Evolutionary conservation across 352 stramenopile genomes (phyloP).

Genomic region (Pythium phragmitis): DNA sequence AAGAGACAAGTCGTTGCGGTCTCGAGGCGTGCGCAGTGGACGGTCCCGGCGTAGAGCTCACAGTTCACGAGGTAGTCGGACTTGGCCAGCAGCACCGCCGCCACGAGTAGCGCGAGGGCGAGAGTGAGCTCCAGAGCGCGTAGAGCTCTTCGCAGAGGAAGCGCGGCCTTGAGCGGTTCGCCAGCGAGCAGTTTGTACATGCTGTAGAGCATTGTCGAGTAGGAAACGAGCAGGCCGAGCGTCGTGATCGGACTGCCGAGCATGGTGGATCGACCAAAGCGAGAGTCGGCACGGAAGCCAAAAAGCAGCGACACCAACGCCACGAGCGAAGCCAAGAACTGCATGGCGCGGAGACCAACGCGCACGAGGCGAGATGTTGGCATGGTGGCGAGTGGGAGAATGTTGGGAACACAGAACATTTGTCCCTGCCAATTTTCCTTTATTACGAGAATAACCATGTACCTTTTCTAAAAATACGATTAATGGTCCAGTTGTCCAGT

Average conservation of each 20-base stretch:
- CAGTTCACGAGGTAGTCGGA: conserved; percentile 44
- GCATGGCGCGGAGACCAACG: no score
- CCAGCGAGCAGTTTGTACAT: conserved; percentile 9
- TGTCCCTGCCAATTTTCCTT: no score
- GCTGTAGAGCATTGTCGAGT: conserved; percentile 51
- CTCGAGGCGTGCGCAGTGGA: conserved; percentile 44
- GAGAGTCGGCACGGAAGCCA: conserved; percentile 23
- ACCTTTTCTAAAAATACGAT: no score
- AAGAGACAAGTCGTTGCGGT: conserved; percentile 47
- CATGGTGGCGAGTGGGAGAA: no score
- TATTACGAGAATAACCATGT: no score
- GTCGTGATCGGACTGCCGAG: conserved; percentile 29
- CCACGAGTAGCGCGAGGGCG: conserved; percentile 37
- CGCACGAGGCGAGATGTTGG: no score
- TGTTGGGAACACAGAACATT: no score
- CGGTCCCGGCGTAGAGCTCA: conserved; percentile 12
- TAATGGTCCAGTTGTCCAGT: no score
- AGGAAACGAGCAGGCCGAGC: conserved; percentile 52
- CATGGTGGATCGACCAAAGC: conserved; percentile 7
- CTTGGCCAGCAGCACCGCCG: conserved; percentile 43
- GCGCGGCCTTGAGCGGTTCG: no score
- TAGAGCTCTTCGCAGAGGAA: no score
- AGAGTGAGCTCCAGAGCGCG: conserved; percentile 14
- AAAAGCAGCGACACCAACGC: no score
- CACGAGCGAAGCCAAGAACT: no score